A percentile compares a stretch with the other conserved stretches of the same genome.
These are phyloP conservation scores for Trichoderma reesei DNA, from an alignment of 495 filamentous ascomycete species.

Conservation along the genomic window DNA sequence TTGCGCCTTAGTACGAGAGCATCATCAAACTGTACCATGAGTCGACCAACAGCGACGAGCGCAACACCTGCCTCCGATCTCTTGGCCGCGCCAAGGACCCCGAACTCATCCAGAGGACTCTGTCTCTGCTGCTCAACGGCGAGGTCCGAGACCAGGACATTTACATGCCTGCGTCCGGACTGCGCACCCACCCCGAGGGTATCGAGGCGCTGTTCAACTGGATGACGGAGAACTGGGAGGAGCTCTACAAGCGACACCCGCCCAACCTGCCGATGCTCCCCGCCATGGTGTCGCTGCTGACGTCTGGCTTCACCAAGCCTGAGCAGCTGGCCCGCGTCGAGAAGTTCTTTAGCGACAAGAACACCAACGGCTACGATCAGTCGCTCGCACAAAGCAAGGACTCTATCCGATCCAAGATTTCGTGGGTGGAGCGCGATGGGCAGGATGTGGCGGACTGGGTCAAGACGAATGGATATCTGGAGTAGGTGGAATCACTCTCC, in stretches of 20 bases:
- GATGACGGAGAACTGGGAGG: conserved; percentile 68
- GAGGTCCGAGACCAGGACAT: conserved; percentile 57
- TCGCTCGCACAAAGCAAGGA: conserved; percentile 70
- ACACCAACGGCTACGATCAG: conserved; percentile 70
- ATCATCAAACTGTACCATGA: conserved; percentile 74
- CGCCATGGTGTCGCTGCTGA: conserved; percentile 63
- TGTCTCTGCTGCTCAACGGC: conserved; percentile 52
- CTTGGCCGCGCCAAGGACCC: conserved; percentile 65
- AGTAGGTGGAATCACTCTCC: background rate
- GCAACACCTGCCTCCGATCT: conserved; percentile 66
- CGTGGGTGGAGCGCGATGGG: conserved; percentile 66
- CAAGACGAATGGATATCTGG: conserved; percentile 46
- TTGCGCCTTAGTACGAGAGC: conserved; percentile 52
- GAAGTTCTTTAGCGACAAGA: conserved; percentile 71
- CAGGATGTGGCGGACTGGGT: conserved; percentile 62
- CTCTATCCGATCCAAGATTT: conserved; percentile 64
- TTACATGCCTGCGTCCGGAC: conserved; percentile 62
- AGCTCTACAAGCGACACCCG: conserved; percentile 57
- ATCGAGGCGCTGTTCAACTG: conserved; percentile 75
- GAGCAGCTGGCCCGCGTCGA: conserved; percentile 66
- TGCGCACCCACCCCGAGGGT: conserved; percentile 61
- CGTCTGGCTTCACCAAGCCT: conserved; percentile 59
- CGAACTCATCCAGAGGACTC: conserved; percentile 56
- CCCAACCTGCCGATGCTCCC: conserved; percentile 77
- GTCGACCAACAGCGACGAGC: conserved; percentile 72